phyloP scores from a whole-genome alignment of 1,284 basidiomycete species.

The Cystobasidiaceae sp. region DNA sequence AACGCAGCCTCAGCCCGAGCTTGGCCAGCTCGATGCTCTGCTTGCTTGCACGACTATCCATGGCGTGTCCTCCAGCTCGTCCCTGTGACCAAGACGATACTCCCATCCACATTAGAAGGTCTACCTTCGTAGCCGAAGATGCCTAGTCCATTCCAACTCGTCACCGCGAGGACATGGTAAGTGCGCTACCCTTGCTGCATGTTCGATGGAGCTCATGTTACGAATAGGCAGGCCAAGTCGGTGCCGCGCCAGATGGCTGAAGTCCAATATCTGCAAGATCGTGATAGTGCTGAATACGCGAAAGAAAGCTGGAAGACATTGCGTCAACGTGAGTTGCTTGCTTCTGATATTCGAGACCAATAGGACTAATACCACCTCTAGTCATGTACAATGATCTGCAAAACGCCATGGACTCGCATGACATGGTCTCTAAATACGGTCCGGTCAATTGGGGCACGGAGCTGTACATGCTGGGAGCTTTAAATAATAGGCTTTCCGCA shows the following conservation, averaged over 20 bases:
- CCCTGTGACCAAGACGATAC: too few relatives aligned
- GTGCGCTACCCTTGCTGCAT: background rate
- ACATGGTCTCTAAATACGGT: constrained; percentile 21
- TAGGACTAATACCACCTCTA: background rate
- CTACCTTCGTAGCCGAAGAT: constrained; percentile 6
- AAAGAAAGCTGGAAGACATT: constrained; percentile 27
- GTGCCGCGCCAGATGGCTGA: constrained; percentile 17
- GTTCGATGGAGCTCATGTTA: background rate
- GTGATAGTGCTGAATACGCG: constrained; percentile 14
- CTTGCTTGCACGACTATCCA: too few relatives aligned
- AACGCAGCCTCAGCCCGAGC: too few relatives aligned
- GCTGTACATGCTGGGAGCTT: constrained; percentile 5
- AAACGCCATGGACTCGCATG: constrained; percentile 20
- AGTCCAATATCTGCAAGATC: constrained; percentile 2
- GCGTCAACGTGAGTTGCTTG: constrained; percentile 18
- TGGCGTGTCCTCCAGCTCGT: too few relatives aligned
- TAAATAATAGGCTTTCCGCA: constrained; percentile 1
- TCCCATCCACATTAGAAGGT: too few relatives aligned
- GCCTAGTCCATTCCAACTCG: background rate
- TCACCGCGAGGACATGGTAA: constrained; percentile 12
- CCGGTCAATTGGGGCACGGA: constrained; percentile 18
- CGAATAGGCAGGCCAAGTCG: constrained; percentile 21
- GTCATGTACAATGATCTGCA: constrained; percentile 29
- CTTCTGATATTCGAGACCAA: background rate
- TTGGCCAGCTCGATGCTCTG: too few relatives aligned